Evolutionary conservation across 1,139 yeast species (phyloP), one percentile per base, ranked within the genome.

Genomic region (Pichia sorboxylosa): DNA sequence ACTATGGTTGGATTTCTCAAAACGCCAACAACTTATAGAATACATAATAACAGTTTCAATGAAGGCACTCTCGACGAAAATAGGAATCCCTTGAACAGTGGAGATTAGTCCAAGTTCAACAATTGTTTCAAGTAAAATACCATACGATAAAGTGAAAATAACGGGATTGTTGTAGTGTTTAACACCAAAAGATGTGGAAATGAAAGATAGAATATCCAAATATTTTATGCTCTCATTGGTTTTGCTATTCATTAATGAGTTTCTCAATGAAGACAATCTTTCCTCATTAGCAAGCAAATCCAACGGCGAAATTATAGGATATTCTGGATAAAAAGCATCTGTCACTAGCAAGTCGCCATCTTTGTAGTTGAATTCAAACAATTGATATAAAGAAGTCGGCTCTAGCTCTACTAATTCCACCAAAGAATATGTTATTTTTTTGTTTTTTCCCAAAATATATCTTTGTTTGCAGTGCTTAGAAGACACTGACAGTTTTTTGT

Each of bases 21-120:
- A 54, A 26, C 44, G 49, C 61, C 65, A 64, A 31, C 63, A 65
- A 8, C 52, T 48, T 52, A 63, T 59, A 37, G 63, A 59, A 38
- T 61, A 64, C 23, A 45, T 48, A 22, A 62, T 44, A 9, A 62
- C 32, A 42, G 58, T 48, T 33, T 63, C 69, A 16, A 60, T 37
- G 11, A 48, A 28, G 1, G 47, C 43, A 28, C 44, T 40, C 9
- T 42, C 34, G 25, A 33, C 2, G 6, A 45, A n/a, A 15, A 41
- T 32, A 5, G 55, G 35, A 6, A 46, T 34, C 6, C 33, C 33
- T 1, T 37, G 26, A 2, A 57, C 26, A 7, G 49, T 44, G 28
- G 51, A 43, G 1, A 61, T 19, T 2, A 47, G 37, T 1, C 59
- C 60, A 3, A 55, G 46, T 29, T 61, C 64, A 16, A 63, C 46